Evolutionary conservation across 345 rosid genomes (phyloP), one percentile per base, ranked within the genome.

Genomic region (Anastatica hierochuntica): DNA sequence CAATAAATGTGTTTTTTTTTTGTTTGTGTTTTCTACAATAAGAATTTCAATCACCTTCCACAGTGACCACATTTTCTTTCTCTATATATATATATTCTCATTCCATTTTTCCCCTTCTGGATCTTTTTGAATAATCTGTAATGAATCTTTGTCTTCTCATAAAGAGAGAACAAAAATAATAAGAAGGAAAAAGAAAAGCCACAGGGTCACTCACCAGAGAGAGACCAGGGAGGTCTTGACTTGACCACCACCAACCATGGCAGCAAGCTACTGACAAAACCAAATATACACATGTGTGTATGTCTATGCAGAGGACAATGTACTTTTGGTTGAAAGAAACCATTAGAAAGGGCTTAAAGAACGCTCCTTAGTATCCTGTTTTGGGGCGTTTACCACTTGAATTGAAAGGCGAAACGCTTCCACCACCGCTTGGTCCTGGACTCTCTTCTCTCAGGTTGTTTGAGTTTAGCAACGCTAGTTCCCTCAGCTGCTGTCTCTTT

Each of bases 401-500:
- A 72, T 88, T 92, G 83, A 92, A 92, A 9, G 98, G 98, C 36
- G 97, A 92, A 53, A 92, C 77, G 43, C 94, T 85, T 53, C 71
- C 70, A 43, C 65, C 71, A 1, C 71, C 66, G 0, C 96, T 92
- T 16, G 98, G 98, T 16, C 98, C 95, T 2, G 98, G 97, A 69
- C 97, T 88, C 21, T 92, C 98, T 76, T 92, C 98, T 67, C 98
- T 79, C 70, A 79, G 79, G 60, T 77, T 92, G 72, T 77, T 92
- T 6, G 97, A 92, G 67, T 92, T 92, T 62, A 92, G 65, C 88
- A 92, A 45, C 0, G 98, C 98, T 21, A 92, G 75, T 58, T 92
- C 98, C 20, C 95, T 88, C 71, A 92, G 63, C 71, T 92, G 98
- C 66, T 92, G 97, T 70, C 97, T 83, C 87, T 92, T 92, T 50